Evolutionary conservation across 2,329 filamentous ascomycete species (phyloP).

Genomic region (Phyllosticta citriasiana): DNA sequence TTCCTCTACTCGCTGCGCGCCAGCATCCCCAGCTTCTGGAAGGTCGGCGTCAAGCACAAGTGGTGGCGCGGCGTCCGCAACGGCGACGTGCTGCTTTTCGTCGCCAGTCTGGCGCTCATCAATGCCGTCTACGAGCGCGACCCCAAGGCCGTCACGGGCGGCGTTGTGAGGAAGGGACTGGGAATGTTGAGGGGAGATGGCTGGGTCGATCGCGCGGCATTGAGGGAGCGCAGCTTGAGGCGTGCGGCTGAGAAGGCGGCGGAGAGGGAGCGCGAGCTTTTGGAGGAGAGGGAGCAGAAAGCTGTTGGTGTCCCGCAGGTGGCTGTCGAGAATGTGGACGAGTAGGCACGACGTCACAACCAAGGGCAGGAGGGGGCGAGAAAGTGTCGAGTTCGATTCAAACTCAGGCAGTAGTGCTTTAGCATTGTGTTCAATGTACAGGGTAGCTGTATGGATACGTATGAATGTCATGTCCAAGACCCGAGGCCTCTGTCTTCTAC

Average conservation of each 20-base stretch:
- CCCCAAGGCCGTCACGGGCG: slow-evolving; percentile 57
- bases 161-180: slow-evolving; percentile 58
- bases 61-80: slow-evolving; percentile 78
- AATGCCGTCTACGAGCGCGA: slow-evolving; percentile 68
- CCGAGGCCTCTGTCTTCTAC: too few relatives aligned
- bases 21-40: slow-evolving; percentile 80
- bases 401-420: too few relatives aligned
- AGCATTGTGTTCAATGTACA: background rate
- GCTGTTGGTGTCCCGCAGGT: background rate
- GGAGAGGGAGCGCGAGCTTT: slow-evolving; percentile 13
- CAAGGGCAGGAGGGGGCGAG: too few relatives aligned
- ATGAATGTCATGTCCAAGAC: background rate
- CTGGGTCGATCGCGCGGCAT: slow-evolving; percentile 52
- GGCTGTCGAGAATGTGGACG: background rate
- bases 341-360: background rate
- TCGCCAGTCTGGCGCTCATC: slow-evolving; percentile 65
- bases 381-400: too few relatives aligned
- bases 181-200: slow-evolving; percentile 67
- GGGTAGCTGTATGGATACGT: background rate
- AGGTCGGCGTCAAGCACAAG: slow-evolving; percentile 81
- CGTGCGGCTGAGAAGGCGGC: slow-evolving; percentile 5
- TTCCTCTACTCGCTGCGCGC: slow-evolving; percentile 71
- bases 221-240: slow-evolving; percentile 9
- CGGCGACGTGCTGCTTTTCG: slow-evolving; percentile 78
- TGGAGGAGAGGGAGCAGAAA: slow-evolving; percentile 5